phyloP scores from a whole-genome alignment of 139 green algal genomes.

The Nannochloris sp. region DNA sequence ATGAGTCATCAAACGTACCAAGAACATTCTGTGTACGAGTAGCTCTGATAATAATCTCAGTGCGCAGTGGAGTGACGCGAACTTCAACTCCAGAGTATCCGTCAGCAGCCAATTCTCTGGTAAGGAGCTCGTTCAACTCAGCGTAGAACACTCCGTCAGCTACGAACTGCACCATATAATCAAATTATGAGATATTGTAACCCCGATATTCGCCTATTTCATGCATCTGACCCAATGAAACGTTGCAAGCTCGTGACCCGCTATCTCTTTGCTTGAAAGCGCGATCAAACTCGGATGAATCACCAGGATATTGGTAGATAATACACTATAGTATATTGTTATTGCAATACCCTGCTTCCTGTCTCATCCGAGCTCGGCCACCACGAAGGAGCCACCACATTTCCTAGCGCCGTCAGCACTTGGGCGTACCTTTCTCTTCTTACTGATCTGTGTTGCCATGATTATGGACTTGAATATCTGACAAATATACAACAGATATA shows the following conservation, averaged over 20 bases:
- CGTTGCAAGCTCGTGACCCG: too few relatives aligned
- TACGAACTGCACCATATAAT: constrained; percentile 76
- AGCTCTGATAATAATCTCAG: constrained; percentile 99
- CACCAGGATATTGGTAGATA: too few relatives aligned
- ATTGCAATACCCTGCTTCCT: too few relatives aligned
- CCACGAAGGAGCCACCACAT: background rate
- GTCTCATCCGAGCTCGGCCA: background rate
- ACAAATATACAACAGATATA: background rate
- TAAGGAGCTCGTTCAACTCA: constrained; percentile 99
- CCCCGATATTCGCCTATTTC: background rate
- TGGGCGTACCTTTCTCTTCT: constrained; percentile 39
- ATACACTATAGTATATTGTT: too few relatives aligned
- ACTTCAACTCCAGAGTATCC: constrained; percentile 99
- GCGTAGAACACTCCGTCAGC: constrained; percentile 98
- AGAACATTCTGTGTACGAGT: constrained; percentile 97
- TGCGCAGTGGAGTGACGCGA: constrained; percentile 92
- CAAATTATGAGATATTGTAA: too few relatives aligned
- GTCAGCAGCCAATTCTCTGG: constrained; percentile 73
- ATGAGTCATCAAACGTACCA: constrained; percentile 41
- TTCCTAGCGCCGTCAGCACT: background rate
- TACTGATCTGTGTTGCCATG: constrained; percentile 41
- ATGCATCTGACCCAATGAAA: background rate
- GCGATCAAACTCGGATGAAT: too few relatives aligned
- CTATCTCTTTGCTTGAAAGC: too few relatives aligned
- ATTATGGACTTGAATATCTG: constrained; percentile 7